Percentiles rank a stretch among this genome's conserved stretches.
These are phyloP conservation scores for Orbilia blumenaviensis DNA, from an alignment of 2,329 filamentous ascomycete species.

Conservation along the genomic window DNA sequence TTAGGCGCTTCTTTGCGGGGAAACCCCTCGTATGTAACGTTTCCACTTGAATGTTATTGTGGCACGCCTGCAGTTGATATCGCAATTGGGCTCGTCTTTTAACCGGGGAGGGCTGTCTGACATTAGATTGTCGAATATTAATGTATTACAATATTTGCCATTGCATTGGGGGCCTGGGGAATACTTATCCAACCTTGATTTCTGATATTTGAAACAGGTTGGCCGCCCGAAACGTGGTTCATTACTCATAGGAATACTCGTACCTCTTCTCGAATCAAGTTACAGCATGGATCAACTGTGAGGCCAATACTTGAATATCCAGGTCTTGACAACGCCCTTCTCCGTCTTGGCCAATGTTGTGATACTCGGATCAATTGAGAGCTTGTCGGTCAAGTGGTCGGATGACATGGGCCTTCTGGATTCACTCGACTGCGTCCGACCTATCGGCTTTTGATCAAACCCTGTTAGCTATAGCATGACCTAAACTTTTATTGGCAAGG, in stretches of 20 bases:
- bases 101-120: neutral
- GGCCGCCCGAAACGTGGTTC: neutral
- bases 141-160: neutral
- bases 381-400: conserved; percentile 19
- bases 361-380: conserved; percentile 28
- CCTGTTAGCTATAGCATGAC: neutral
- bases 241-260: conserved; percentile 21
- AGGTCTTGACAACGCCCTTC: neutral
- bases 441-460: neutral
- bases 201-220: neutral
- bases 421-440: neutral
- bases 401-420: conserved; percentile 10
- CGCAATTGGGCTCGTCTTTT: neutral
- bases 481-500: neutral
- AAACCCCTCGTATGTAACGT: conserved; percentile 13
- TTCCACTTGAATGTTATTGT: neutral
- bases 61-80: conserved; percentile 2
- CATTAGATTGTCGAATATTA: neutral
- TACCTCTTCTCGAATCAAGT: conserved; percentile 15
- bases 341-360: conserved; percentile 19
- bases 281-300: conserved; percentile 18
- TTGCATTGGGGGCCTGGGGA: neutral
- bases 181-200: neutral
- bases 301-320: conserved; percentile 12
- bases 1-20: conserved; percentile 33